These are phyloP conservation scores for Rhizophora mangle DNA, from an alignment of 345 rosid genomes.

Conservation along the genomic window DNA sequence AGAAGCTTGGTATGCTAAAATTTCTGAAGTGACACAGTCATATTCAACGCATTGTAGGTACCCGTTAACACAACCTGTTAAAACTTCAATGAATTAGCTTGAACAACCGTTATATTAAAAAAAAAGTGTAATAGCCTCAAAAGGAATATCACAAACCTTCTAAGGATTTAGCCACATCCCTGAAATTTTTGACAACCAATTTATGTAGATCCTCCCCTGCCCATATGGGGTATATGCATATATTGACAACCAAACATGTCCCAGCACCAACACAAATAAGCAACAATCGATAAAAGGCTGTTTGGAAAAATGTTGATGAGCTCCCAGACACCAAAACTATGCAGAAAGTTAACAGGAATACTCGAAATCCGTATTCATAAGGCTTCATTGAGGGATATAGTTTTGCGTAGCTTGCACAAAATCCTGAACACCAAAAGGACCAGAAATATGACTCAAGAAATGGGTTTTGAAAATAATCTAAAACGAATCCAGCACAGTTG, in stretches of 20 bases:
- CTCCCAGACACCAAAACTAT: constrained; percentile 72
- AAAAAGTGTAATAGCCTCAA: background rate
- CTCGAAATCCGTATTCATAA: constrained; percentile 88
- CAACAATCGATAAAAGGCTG: constrained; percentile 69
- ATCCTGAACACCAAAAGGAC: constrained; percentile 46
- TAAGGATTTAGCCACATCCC: constrained; percentile 74
- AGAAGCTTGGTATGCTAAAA: constrained; percentile 82
- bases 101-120: background rate
- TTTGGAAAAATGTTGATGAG: constrained; percentile 65
- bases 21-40: constrained; percentile 73
- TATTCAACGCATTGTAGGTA: constrained; percentile 73
- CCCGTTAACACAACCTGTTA: constrained; percentile 64
- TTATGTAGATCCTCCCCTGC: constrained; percentile 94
- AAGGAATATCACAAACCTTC: constrained; percentile 51
- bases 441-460: too few species aligned
- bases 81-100: constrained; percentile 19
- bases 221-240: constrained; percentile 94
- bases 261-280: constrained; percentile 84
- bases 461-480: too few species aligned
- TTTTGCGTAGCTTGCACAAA: constrained; percentile 63
- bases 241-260: constrained; percentile 64
- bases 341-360: constrained; percentile 80
- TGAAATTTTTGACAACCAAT: constrained; percentile 80
- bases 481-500: too few species aligned
- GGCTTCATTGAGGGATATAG: constrained; percentile 84